Percentiles rank a stretch among this genome's conserved stretches.
These are phyloP conservation scores for Stromatinia cepivora DNA, from an alignment of 2,329 filamentous ascomycete species.

Conservation along the genomic window DNA sequence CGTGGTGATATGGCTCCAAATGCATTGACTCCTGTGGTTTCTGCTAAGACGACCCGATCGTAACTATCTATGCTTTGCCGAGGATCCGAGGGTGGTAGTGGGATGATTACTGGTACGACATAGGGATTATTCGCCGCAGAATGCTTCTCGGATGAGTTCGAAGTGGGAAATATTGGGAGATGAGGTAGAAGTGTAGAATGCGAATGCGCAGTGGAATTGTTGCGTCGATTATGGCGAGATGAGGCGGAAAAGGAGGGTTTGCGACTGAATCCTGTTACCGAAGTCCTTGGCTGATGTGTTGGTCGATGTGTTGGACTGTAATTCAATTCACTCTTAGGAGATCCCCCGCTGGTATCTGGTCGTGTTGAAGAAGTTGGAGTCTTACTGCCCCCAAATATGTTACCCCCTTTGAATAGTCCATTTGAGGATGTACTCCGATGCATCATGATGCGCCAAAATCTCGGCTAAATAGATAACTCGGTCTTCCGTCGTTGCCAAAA, in stretches of 20 bases:
- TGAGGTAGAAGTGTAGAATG: constrained; percentile 22
- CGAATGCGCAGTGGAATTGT: constrained; percentile 43
- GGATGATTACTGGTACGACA: constrained; percentile 22
- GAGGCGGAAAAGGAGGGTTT: constrained; percentile 53
- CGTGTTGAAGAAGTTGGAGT: constrained; percentile 34
- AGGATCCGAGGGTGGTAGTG: constrained; percentile 11
- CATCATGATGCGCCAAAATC: constrained; percentile 24
- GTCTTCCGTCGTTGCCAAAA: neutral
- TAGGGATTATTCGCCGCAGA: constrained; percentile 28
- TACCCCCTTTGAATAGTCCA: constrained; percentile 29
- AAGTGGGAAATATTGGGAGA: constrained; percentile 8
- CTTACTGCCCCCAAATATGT: constrained; percentile 35
- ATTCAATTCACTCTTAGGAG: constrained; percentile 31
- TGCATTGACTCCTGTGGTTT: constrained; percentile 26
- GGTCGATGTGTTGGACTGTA: constrained; percentile 21
- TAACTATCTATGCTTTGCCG: constrained; percentile 30
- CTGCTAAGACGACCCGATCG: constrained; percentile 25
- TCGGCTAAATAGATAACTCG: constrained; percentile 18
- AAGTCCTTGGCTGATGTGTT: constrained; percentile 39
- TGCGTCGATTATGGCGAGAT: constrained; percentile 44
- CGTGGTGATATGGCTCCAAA: constrained; percentile 10
- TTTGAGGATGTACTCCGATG: constrained; percentile 25
- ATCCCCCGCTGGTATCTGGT: constrained; percentile 37
- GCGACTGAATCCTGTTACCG: constrained; percentile 52
- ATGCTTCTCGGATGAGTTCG: constrained; percentile 31